These are phyloP conservation scores for Colletotrichum coccodes DNA, from an alignment of 2,329 filamentous ascomycete genomes.

Conservation along the genomic window DNA sequence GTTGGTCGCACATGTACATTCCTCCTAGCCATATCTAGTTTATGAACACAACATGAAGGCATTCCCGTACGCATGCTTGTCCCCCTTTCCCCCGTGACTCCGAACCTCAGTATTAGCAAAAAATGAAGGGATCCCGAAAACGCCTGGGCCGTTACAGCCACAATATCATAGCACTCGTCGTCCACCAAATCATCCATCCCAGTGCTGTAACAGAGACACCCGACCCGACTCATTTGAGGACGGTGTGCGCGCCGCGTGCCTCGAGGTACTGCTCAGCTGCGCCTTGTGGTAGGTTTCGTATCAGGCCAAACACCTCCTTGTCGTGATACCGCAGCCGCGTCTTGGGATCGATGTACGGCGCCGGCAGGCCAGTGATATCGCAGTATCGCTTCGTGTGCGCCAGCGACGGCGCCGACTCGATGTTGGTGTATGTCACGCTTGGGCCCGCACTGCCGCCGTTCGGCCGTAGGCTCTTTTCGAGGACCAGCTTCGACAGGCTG, in stretches of 20 bases:
- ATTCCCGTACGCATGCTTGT: not conserved
- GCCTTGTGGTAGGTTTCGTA: slow-evolving; percentile 83
- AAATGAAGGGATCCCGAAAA: not conserved
- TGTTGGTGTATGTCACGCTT: slow-evolving; percentile 91
- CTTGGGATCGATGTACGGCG: slow-evolving; percentile 94
- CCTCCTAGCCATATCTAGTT: not conserved
- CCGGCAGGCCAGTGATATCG: slow-evolving; percentile 93
- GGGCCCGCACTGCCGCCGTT: slow-evolving; percentile 63
- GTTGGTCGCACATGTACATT: slow-evolving; percentile 77
- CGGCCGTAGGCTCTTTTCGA: slow-evolving; percentile 79
- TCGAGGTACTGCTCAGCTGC: slow-evolving; percentile 90
- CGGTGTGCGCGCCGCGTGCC: slow-evolving; percentile 89
- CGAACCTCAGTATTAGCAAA: not conserved
- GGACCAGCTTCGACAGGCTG: slow-evolving; percentile 85
- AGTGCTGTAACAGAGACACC: not conserved
- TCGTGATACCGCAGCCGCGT: slow-evolving; percentile 93
- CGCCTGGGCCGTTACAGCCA: not conserved
- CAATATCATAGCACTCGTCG: not conserved
- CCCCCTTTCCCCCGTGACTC: not conserved
- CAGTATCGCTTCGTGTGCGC: slow-evolving; percentile 90
- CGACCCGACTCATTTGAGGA: slow-evolving; percentile 76
- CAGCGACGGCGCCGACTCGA: slow-evolving; percentile 91
- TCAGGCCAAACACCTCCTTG: slow-evolving; percentile 87
- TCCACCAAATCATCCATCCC: not conserved
- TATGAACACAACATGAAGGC: not conserved